A percentile compares a stretch with the other conserved stretches of the same genome.
Conservation (phyloP, 441 rosid species). For the Aquilaria agallochum region DNA sequence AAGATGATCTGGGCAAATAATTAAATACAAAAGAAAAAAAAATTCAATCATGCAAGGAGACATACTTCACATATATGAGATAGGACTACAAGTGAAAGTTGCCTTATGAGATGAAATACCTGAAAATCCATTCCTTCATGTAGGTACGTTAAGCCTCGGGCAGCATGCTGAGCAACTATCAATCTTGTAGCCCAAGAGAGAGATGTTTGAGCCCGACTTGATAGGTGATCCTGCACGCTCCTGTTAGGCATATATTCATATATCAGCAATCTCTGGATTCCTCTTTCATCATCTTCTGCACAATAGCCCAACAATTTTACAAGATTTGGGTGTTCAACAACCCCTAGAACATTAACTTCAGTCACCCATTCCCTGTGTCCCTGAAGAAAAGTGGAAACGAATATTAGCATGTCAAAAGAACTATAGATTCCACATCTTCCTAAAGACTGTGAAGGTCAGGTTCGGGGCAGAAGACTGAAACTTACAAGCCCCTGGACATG, state of each 20-base stretch:
- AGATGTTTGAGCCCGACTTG: conserved; percentile 32
- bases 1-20: conserved; percentile 51
- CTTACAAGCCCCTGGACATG: too few relatives aligned
- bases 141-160: conserved; percentile 63
- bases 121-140: conserved; percentile 91
- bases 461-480: too few relatives aligned
- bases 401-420: not conserved
- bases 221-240: conserved; percentile 68
- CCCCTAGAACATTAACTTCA: conserved; percentile 64
- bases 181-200: conserved; percentile 59
- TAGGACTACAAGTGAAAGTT: conserved; percentile 2
- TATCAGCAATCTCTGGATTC: conserved; percentile 70
- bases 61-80: not conserved
- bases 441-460: too few relatives aligned
- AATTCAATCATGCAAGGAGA: not conserved
- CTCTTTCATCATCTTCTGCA: conserved; percentile 82
- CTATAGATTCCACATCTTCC: not conserved
- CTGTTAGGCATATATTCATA: conserved; percentile 63
- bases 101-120: conserved; percentile 31
- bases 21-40: not conserved
- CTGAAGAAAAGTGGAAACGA: conserved; percentile 22
- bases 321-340: conserved; percentile 73
- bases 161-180: conserved; percentile 63
- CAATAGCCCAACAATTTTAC: conserved; percentile 68
- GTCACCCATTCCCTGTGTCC: conserved; percentile 86